A percentile compares a stretch with the other conserved stretches of the same genome.
phyloP scores from a whole-genome alignment of 2,329 filamentous ascomycete genomes.

The Colletotrichum scovillei region DNA sequence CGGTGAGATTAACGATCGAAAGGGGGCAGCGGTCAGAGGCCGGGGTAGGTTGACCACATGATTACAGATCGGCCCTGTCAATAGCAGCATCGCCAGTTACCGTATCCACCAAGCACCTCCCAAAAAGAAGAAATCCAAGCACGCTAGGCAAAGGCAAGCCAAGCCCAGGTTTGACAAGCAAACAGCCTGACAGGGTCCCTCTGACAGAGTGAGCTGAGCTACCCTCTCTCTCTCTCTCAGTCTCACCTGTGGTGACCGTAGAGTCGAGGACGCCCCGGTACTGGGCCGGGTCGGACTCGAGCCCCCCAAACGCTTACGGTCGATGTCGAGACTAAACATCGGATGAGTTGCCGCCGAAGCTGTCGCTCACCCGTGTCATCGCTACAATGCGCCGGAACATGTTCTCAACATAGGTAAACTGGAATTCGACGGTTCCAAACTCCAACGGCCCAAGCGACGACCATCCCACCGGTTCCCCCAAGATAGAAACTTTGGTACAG shows the following conservation, averaged over 20 bases:
- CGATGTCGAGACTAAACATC: constrained; percentile 4
- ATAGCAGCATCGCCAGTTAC: not conserved
- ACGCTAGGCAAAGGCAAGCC: not conserved
- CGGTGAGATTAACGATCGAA: constrained; percentile 34
- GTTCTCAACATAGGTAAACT: not conserved
- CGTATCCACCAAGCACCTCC: constrained; percentile 13
- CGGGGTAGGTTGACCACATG: constrained; percentile 30
- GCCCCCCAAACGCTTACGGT: not conserved
- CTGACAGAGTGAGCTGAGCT: not conserved
- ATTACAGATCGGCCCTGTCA: constrained; percentile 23
- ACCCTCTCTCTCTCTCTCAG: not conserved
- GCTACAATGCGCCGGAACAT: constrained; percentile 1
- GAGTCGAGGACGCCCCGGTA: not conserved
- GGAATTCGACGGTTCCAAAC: not conserved
- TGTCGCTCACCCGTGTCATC: constrained; percentile 6
- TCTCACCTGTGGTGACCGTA: not conserved
- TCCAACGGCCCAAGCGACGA: not conserved
- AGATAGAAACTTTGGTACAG: not conserved
- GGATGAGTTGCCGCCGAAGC: not conserved
- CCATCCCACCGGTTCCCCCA: not conserved
- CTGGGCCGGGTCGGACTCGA: not conserved
- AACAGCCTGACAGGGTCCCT: not conserved
- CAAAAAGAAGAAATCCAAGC: not conserved
- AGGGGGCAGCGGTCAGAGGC: constrained; percentile 9
- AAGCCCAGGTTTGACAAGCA: not conserved